Evolutionary conservation across 108 stramenopile species (phyloP).

Genomic region (Nitzschia putrida): DNA sequence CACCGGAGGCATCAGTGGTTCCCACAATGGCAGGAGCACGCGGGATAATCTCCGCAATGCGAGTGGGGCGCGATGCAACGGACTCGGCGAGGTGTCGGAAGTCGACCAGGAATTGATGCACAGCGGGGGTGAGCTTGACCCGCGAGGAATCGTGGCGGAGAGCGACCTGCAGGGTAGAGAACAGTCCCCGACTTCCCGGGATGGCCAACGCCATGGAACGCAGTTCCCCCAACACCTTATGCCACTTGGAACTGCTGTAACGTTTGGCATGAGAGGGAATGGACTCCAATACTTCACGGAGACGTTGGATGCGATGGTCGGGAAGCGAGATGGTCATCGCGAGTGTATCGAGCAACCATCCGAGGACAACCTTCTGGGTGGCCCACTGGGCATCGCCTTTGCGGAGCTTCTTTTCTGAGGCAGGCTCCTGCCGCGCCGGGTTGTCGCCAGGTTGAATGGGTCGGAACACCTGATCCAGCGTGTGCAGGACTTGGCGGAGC

Average conservation of each 20-base stretch:
- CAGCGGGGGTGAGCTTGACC: conserved; percentile 6
- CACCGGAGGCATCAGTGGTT: conserved; percentile 32
- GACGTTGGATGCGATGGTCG: conserved; percentile 4
- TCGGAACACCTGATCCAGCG: conserved; percentile 29
- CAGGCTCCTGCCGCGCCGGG: conserved; percentile 19
- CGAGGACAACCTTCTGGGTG: conserved; percentile 33
- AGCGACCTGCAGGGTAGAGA: conserved; percentile 38
- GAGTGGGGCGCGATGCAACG: too few relatives aligned
- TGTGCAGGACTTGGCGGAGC: conserved; percentile 21
- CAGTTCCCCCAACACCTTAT: conserved; percentile 23
- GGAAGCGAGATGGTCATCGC: not conserved
- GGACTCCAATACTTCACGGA: conserved; percentile 1
- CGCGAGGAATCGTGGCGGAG: conserved; percentile 1
- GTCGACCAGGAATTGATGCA: conserved; percentile 24
- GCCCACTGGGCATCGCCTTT: conserved; percentile 35
- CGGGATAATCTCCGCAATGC: conserved; percentile 44
- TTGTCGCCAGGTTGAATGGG: conserved; percentile 18
- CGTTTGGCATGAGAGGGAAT: not conserved
- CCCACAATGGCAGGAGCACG: conserved; percentile 23
- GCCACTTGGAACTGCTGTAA: conserved; percentile 11
- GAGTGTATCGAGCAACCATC: conserved; percentile 36
- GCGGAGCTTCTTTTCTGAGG: conserved; percentile 33
- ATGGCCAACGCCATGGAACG: conserved; percentile 15
- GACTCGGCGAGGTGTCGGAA: too few relatives aligned
- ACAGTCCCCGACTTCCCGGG: conserved; percentile 32